Base-by-base conservation (phyloP, 169 alveolate genomes). In the Condylostoma magnum region DNA sequence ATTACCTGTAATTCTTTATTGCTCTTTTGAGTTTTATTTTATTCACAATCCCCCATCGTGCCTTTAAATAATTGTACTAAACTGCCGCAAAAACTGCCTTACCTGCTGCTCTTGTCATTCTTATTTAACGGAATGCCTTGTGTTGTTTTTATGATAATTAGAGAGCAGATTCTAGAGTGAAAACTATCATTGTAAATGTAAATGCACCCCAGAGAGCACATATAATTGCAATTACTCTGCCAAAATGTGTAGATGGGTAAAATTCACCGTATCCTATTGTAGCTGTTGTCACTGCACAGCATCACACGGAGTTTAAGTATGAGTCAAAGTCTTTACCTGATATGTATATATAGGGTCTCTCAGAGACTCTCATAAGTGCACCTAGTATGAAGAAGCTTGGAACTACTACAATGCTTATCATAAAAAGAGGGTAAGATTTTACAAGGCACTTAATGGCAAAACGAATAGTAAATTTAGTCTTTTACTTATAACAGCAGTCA, bases 201-300 rank as follows among this genome's bases (percentile, higher is more conserved):
- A 66, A 47, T 30, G 63, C 75, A n/a, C 75, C 75, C 46, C 75
- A 66, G 25, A 66, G n/a, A 3, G 65, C 38, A 18, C 48, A n/a
- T 6, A 66, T 4, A 43, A 66, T 28, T 15, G 50, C 66, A 44
- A 66, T 25, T 6, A 36, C 18, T 30, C 75, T 66, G 20, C 75
- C 75, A 66, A 47, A 47, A 30, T 20, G 58, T 2, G 75, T 66
- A 15, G 31, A n/a, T 0, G 75, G 75, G 30, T 46, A 66, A 8
- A 66, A 30, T 18, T 66, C 75, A 27, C 75, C 75, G 33, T 44
- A 66, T 6, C 75, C 75, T 15, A 66, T 30, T 27, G 75, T 66
- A 10, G 75, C 38, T 44, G 48, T 66, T 43, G 58, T 25, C 8
- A 44, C 63, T 27, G 47, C 75, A 22, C 31, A 15, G 65, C 50